Conservation (phyloP, 2,329 filamentous ascomycete species). For the Ophiognomonia clavigignenti-juglandacearum region DNA sequence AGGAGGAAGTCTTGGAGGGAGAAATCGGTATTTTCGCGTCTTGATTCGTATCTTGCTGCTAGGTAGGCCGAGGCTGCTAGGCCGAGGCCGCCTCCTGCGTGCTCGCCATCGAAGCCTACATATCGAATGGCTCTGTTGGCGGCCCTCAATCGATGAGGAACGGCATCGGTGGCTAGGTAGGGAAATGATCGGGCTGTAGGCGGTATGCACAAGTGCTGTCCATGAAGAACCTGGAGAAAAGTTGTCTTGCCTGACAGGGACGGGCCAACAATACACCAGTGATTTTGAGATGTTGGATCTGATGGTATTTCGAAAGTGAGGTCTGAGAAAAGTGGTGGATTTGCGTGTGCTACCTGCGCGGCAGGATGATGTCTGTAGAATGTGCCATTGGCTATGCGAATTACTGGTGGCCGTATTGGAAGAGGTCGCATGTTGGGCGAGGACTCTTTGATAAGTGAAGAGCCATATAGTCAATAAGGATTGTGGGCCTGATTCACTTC, state of each 20-base stretch:
- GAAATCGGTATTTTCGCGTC: slow-evolving; percentile 82
- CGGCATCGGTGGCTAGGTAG: slow-evolving; percentile 61
- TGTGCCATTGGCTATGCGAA: slow-evolving; percentile 71
- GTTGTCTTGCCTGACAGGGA: slow-evolving; percentile 76
- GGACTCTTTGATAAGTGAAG: background rate
- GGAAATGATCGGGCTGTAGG: slow-evolving; percentile 74
- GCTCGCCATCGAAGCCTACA: slow-evolving; percentile 82
- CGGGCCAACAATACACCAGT: slow-evolving; percentile 83
- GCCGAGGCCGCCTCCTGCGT: slow-evolving; percentile 46
- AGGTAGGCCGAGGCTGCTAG: slow-evolving; percentile 70
- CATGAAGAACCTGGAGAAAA: slow-evolving; percentile 73
- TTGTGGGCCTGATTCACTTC: too few relatives aligned
- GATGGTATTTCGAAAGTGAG: slow-evolving; percentile 68
- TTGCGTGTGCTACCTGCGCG: slow-evolving; percentile 43
- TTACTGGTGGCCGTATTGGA: slow-evolving; percentile 48
- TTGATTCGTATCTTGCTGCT: slow-evolving; percentile 84
- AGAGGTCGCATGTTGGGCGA: slow-evolving; percentile 29
- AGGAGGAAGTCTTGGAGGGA: slow-evolving; percentile 75
- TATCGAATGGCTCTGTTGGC: slow-evolving; percentile 72
- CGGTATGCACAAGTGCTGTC: slow-evolving; percentile 70
- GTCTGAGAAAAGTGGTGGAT: slow-evolving; percentile 68
- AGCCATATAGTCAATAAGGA: background rate
- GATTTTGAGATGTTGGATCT: slow-evolving; percentile 42
- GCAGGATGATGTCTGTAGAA: slow-evolving; percentile 76
- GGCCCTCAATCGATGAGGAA: slow-evolving; percentile 50